phyloP scores from a whole-genome alignment of 352 stramenopile species.

The Thalassiosira hispida region DNA sequence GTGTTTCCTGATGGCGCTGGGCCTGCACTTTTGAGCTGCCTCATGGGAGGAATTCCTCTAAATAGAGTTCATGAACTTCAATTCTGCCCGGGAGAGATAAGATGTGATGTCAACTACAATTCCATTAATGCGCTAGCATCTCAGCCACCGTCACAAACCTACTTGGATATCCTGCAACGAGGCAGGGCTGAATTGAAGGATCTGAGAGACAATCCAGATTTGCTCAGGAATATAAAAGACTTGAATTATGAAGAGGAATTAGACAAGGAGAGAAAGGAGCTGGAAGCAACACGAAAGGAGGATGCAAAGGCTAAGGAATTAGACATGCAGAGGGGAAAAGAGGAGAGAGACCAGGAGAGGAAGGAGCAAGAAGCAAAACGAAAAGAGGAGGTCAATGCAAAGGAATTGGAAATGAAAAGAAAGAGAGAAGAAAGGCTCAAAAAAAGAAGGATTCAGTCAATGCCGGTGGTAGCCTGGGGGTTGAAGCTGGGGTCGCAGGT shows the following conservation, averaged over 20 bases:
- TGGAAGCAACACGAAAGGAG: slow-evolving; percentile 32
- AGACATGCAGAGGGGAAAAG: slow-evolving; percentile 12
- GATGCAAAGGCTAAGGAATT: slow-evolving; percentile 7
- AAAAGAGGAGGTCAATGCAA: slow-evolving; percentile 7
- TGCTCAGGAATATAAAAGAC: slow-evolving; percentile 61
- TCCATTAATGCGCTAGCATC: slow-evolving; percentile 51
- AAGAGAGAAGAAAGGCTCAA: slow-evolving; percentile 7
- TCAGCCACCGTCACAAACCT: slow-evolving; percentile 32
- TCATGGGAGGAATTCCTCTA: slow-evolving; percentile 78
- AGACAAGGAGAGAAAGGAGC: slow-evolving; percentile 1
- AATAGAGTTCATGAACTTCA: slow-evolving; percentile 75
- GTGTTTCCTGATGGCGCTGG: slow-evolving; percentile 78
- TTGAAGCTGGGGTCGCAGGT: not conserved
- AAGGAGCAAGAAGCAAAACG: slow-evolving; percentile 30
- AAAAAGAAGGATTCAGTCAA: slow-evolving; percentile 15
- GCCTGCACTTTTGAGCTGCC: slow-evolving; percentile 67
- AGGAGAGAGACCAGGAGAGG: slow-evolving; percentile 35
- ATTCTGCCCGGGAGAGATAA: slow-evolving; percentile 67
- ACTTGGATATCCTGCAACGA: slow-evolving; percentile 39
- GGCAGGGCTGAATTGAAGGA: slow-evolving; percentile 24
- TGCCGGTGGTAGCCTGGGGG: not conserved
- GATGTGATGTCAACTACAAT: slow-evolving; percentile 61
- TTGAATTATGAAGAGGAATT: slow-evolving; percentile 58
- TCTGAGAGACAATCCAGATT: slow-evolving; percentile 39
- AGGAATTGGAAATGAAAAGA: slow-evolving; percentile 12